Conservation (phyloP, 73 alveolate species). For the Blepharisma japonicum region DNA sequence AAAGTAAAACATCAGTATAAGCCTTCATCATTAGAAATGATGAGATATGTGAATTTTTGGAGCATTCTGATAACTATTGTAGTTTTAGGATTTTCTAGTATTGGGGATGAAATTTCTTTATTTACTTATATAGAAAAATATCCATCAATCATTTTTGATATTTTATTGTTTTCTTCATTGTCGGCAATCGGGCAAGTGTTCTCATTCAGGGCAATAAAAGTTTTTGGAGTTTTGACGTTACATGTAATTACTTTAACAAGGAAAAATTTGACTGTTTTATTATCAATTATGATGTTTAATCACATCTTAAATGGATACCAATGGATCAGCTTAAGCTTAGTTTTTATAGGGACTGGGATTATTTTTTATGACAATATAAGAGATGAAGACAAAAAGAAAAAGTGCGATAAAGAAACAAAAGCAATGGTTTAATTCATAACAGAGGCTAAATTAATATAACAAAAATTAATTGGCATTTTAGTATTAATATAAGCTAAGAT, state of each 20-base stretch:
- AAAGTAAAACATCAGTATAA: not conserved
- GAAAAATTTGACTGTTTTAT: not conserved
- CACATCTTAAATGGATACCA: not conserved
- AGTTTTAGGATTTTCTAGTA: not conserved
- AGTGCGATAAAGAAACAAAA: too few relatives aligned
- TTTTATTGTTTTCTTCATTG: not conserved
- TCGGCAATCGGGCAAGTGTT: not conserved
- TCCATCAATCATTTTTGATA: not conserved
- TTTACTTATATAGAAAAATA: not conserved
- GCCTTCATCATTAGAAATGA: not conserved
- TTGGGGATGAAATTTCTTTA: not conserved
- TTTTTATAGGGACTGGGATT: not conserved
- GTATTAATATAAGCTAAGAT: too few relatives aligned
- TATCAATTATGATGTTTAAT: not conserved
- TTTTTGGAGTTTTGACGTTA: not conserved
- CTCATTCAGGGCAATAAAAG: not conserved
- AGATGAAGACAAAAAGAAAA: too few relatives aligned
- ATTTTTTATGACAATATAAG: too few relatives aligned
- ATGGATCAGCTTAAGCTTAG: not conserved
- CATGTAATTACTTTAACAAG: not conserved
- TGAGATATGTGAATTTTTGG: not conserved
- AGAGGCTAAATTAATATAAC: too few relatives aligned
- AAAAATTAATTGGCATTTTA: too few relatives aligned
- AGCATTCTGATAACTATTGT: not conserved
- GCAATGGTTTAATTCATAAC: too few relatives aligned